Evolutionary conservation across 208 protist species (phyloP).

Genomic region (Trypanosoma theileri): DNA sequence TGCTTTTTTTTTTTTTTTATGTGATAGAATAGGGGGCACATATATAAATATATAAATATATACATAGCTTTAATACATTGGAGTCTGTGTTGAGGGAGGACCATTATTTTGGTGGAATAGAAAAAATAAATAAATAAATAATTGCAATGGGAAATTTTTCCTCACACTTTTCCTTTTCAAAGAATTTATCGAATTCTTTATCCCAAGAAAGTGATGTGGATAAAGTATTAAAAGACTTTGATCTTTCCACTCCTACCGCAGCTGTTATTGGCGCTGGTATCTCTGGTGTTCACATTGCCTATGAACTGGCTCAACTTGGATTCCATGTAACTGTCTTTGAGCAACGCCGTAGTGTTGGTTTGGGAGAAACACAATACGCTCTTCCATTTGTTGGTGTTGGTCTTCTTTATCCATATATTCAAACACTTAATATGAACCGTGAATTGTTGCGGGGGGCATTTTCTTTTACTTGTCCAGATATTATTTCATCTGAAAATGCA

Average conservation of each 20-base stretch:
- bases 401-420: conserved; percentile 60
- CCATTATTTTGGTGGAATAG: not conserved
- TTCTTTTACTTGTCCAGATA: conserved; percentile 41
- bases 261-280: conserved; percentile 85
- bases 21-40: too few relatives aligned
- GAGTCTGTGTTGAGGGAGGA: too few relatives aligned
- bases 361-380: conserved; percentile 57
- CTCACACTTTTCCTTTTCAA: not conserved
- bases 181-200: not conserved
- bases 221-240: conserved; percentile 37
- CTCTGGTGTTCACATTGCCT: conserved; percentile 81
- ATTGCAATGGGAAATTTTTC: conserved; percentile 13
- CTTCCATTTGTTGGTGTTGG: conserved; percentile 81
- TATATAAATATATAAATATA: too few relatives aligned
- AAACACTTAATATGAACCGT: conserved; percentile 27
- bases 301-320: conserved; percentile 79
- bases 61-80: too few relatives aligned
- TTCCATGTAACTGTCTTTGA: conserved; percentile 88
- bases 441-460: conserved; percentile 54
- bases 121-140: not conserved
- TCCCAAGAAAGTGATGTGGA: conserved; percentile 1
- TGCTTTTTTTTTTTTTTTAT: not conserved
- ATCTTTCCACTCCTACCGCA: conserved; percentile 48
- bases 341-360: conserved; percentile 36
- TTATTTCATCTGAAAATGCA: conserved; percentile 55